Evolutionary conservation across 192 early-diverging fungal genomes (phyloP).

Genomic region (Diversispora epigaea): DNA sequence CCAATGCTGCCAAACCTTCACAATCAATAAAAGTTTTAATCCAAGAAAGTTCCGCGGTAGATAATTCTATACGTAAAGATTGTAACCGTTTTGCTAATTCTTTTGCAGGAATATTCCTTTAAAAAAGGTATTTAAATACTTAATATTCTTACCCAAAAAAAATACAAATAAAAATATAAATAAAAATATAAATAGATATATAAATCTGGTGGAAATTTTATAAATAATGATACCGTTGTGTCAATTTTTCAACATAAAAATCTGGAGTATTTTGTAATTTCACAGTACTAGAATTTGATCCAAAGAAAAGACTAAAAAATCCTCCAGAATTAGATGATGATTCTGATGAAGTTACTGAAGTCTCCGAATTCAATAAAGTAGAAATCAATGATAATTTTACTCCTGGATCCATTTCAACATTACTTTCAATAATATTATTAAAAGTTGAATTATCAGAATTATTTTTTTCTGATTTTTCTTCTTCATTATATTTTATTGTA

Average conservation of each 20-base stretch:
- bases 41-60: conserved; percentile 50
- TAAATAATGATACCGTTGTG: conserved; percentile 2
- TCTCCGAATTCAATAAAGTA: too few species aligned
- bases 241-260: conserved; percentile 44
- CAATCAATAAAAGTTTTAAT: conserved; percentile 49
- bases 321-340: too few species aligned
- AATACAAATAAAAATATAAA: background rate
- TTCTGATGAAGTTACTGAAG: too few species aligned
- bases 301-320: too few species aligned
- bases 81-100: conserved; percentile 44
- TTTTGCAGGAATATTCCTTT: conserved; percentile 44
- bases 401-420: too few species aligned
- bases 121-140: background rate
- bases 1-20: conserved; percentile 52
- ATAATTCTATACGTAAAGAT: conserved; percentile 43
- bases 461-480: too few species aligned
- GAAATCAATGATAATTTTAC: too few species aligned
- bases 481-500: too few species aligned
- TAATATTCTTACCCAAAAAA: background rate
- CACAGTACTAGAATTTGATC: too few species aligned
- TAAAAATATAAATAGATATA: too few species aligned
- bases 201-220: background rate
- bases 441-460: too few species aligned
- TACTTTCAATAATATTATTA: too few species aligned
- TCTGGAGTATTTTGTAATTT: conserved; percentile 25